Conservation (phyloP, 108 stramenopile genomes). For the Discostella stelligeroides region DNA sequence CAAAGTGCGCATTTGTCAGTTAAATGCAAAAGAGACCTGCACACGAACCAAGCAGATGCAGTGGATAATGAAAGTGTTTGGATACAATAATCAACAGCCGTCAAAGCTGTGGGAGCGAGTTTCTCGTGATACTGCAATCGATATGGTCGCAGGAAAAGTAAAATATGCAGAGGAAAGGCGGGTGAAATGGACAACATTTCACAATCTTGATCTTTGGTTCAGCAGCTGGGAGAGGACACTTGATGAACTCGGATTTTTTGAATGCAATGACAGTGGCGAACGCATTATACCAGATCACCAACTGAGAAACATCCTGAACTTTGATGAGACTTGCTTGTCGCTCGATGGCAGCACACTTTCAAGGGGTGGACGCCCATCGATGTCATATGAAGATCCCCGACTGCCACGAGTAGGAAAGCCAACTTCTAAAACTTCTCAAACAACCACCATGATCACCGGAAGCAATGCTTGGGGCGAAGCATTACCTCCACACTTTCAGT, state of each 20-base stretch:
- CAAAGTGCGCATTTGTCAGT: conserved; percentile 2
- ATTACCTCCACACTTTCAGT: not conserved
- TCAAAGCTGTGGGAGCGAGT: not conserved
- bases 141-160: not conserved
- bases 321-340: too few species aligned
- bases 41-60: not conserved
- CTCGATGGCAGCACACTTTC: conserved; percentile 13
- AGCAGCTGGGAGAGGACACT: conserved; percentile 4
- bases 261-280: not conserved
- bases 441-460: conserved; percentile 2
- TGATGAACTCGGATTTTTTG: not conserved
- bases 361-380: conserved; percentile 1
- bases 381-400: not conserved
- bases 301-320: not conserved
- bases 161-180: not conserved
- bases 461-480: conserved; percentile 10
- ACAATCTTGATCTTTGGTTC: conserved; percentile 6
- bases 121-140: not conserved
- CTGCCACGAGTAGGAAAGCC: not conserved
- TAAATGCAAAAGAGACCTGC: conserved; percentile 1
- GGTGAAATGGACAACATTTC: conserved; percentile 5
- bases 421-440: not conserved
- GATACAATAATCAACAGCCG: not conserved
- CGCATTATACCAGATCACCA: not conserved
- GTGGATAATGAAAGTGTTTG: not conserved